Evolutionary conservation across 371 early-diverging fungal species (phyloP), one percentile per base, ranked within the genome.

Genomic region (Dichotomocladium elegans): DNA sequence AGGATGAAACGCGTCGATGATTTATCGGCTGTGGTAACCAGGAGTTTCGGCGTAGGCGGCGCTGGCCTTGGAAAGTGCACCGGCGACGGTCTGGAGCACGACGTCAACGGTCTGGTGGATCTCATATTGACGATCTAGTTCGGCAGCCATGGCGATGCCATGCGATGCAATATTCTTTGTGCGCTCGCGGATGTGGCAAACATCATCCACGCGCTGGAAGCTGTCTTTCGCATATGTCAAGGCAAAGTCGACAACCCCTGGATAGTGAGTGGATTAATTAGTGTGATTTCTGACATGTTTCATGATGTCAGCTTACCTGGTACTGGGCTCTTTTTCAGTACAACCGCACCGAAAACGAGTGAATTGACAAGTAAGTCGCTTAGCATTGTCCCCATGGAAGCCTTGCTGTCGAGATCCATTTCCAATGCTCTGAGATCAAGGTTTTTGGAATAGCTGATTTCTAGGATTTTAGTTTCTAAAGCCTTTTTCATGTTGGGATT

Each of bases 41-140:
- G 81, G 76, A 0, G 81, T 65, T 55, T 83, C 79, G 47, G 80
- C 66, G 54, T 83, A 85, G 0, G 86, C 86, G 30, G 77, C 69
- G 2, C 77, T 64, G 10, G 86, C 86, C 63, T 81, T 68, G n/a
- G 65, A 43, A 21, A 72, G 12, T 1, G 72, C 72, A 22, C 56
- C 53, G 12, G 61, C 60, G 37, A 71, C 73, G 11, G 79, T 71
- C 24, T 53, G 35, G 6, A 53, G 19, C 19, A 33, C 30, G 21
- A 79, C 76, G 6, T 74, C 69, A 29, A 84, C 70, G 22, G 68
- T 75, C 30, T 78, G 74, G 43, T 85, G 85, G 17, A 84, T 69
- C 30, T 82, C 73, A 67, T 79, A 84, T 21, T 81, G 73, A 41
- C 72, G 68, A 41, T 86, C 86, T 7, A 86, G 53, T 47, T 86